A percentile compares a stretch with the other conserved stretches of the same genome.
phyloP scores from a whole-genome alignment of 345 rosid genomes.

The Gossypium mustelinum region DNA sequence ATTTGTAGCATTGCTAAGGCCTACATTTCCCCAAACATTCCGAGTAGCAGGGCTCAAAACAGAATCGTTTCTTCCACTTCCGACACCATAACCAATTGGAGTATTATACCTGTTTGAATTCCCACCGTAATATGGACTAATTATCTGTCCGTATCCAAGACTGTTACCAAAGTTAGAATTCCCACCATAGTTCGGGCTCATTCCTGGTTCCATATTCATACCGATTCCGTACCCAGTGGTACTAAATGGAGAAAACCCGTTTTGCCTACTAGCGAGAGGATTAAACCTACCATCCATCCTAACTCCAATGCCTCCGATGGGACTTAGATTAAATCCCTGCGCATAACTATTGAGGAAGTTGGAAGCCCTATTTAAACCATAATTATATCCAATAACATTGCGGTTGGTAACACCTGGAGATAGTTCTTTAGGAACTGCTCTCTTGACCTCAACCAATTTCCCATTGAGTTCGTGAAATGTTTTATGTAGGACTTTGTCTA shows the following conservation, averaged over 20 bases:
- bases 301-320: constrained; percentile 54
- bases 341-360: constrained; percentile 66
- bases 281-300: constrained; percentile 64
- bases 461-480: constrained; percentile 96
- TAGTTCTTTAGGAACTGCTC: constrained; percentile 86
- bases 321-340: constrained; percentile 56
- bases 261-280: constrained; percentile 63
- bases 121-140: constrained; percentile 48
- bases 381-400: constrained; percentile 67
- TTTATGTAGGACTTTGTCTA: constrained; percentile 77
- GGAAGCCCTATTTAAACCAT: constrained; percentile 61
- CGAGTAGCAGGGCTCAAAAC: constrained; percentile 51
- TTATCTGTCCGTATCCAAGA: constrained; percentile 62
- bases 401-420: constrained; percentile 55
- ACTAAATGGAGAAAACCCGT: constrained; percentile 52
- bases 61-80: constrained; percentile 53
- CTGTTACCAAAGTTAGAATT: constrained; percentile 50
- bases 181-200: constrained; percentile 61
- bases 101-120: constrained; percentile 63
- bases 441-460: constrained; percentile 97
- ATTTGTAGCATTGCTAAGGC: constrained; percentile 36
- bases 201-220: constrained; percentile 64
- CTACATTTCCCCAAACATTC: constrained; percentile 81
- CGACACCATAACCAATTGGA: constrained; percentile 58
- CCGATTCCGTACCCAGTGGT: constrained; percentile 60